phyloP scores from a whole-genome alignment of 805 yeast species.

The Ogataea corticis region DNA sequence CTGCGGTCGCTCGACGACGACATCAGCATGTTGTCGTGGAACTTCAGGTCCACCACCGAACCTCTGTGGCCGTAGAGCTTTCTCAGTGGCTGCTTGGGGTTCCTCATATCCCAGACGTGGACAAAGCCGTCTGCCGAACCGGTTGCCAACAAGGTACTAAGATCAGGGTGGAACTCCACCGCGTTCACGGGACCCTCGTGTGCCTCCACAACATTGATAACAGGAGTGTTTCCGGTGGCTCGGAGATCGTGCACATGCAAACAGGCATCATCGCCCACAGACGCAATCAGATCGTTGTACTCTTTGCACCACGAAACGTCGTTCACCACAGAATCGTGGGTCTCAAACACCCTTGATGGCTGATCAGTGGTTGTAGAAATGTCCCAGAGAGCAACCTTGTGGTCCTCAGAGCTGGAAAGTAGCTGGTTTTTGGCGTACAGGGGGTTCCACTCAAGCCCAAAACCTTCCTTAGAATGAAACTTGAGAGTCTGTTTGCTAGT shows the following conservation, averaged over 20 bases:
- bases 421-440: constrained; percentile 40
- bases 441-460: constrained; percentile 68
- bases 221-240: constrained; percentile 36
- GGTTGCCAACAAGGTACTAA: constrained; percentile 61
- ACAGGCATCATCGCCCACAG: constrained; percentile 68
- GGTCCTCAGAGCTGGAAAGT: constrained; percentile 66
- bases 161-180: constrained; percentile 61
- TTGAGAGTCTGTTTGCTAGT: constrained; percentile 36
- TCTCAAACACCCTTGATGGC: constrained; percentile 50
- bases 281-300: constrained; percentile 53
- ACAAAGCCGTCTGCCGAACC: constrained; percentile 79
- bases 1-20: constrained; percentile 67
- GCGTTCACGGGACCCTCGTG: constrained; percentile 67
- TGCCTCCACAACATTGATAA: constrained; percentile 47
- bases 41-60: constrained; percentile 55
- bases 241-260: constrained; percentile 65
- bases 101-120: constrained; percentile 73
- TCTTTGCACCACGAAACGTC: constrained; percentile 61
- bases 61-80: constrained; percentile 66
- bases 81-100: constrained; percentile 57
- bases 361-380: constrained; percentile 27
- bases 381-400: constrained; percentile 73
- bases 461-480: constrained; percentile 67
- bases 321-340: constrained; percentile 62
- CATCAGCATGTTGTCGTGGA: constrained; percentile 49